Percentiles rank a stretch among this genome's conserved stretches.
Evolutionary conservation across 352 stramenopile genomes (phyloP).

Genomic region (Phytophthora fragariae): DNA sequence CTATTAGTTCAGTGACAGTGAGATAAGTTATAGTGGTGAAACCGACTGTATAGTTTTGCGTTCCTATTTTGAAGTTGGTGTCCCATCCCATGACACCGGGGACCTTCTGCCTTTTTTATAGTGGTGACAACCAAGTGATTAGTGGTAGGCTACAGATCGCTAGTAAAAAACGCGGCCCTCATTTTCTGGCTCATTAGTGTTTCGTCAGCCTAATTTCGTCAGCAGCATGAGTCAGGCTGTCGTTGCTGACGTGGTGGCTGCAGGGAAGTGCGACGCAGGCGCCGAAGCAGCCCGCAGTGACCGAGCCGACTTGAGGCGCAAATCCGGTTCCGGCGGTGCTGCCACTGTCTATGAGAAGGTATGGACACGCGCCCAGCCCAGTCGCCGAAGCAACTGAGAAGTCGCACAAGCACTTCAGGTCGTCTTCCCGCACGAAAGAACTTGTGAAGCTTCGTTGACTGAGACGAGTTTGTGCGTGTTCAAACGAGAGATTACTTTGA

Average conservation of each 20-base stretch:
- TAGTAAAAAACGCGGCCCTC: too few relatives aligned
- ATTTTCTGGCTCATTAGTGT: too few relatives aligned
- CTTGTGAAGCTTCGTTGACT: background rate
- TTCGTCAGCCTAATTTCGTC: background rate
- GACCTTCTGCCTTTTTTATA: too few relatives aligned
- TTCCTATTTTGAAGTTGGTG: too few relatives aligned
- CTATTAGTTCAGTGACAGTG: too few relatives aligned
- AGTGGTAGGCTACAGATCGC: too few relatives aligned
- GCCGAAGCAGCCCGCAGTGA: too few relatives aligned
- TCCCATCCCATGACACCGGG: too few relatives aligned
- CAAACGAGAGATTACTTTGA: background rate
- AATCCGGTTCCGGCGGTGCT: constrained; percentile 8
- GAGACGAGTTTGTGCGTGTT: background rate
- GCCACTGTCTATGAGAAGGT: background rate
- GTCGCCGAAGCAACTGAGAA: background rate
- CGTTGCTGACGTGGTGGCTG: background rate
- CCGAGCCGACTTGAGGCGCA: constrained; percentile 7
- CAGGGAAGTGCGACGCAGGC: constrained; percentile 5
- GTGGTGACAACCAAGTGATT: too few relatives aligned
- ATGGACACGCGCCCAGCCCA: constrained; percentile 5
- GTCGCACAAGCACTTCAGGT: background rate
- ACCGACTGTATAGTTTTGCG: too few relatives aligned
- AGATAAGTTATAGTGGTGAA: too few relatives aligned
- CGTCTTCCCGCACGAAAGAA: background rate
- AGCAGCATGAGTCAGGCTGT: background rate